Percentiles rank a stretch among this genome's conserved stretches.
Evolutionary conservation across 2,329 filamentous ascomycete species (phyloP).

Genomic region (Aspergillus clavatus): DNA sequence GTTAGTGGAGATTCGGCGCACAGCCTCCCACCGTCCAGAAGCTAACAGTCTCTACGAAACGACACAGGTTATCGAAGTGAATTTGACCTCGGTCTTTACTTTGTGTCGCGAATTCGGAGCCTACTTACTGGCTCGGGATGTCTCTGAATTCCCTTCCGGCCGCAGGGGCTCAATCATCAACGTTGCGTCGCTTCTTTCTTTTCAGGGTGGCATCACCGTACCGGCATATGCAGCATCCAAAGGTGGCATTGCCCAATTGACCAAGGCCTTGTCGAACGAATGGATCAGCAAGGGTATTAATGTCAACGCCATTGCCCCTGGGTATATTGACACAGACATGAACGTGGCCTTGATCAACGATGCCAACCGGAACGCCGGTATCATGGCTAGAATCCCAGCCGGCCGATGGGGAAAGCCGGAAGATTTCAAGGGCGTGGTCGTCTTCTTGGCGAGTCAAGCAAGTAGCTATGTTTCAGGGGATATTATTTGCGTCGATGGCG

Average conservation of each 20-base stretch:
- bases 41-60: background rate
- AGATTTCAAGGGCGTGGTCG: slow-evolving; percentile 78
- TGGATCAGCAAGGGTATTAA: slow-evolving; percentile 75
- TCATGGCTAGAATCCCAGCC: slow-evolving; percentile 75
- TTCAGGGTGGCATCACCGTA: slow-evolving; percentile 83
- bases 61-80: slow-evolving; percentile 72
- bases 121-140: slow-evolving; percentile 27
- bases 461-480: slow-evolving; percentile 79
- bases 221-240: slow-evolving; percentile 84
- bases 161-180: slow-evolving; percentile 62
- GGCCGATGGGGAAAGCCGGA: slow-evolving; percentile 78
- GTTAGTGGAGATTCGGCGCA: slow-evolving; percentile 30
- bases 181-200: slow-evolving; percentile 72
- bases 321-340: slow-evolving; percentile 94
- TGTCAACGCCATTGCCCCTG: slow-evolving; percentile 84
- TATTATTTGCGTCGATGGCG: slow-evolving; percentile 77
- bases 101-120: slow-evolving; percentile 35
- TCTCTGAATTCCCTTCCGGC: slow-evolving; percentile 39
- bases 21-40: background rate
- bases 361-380: slow-evolving; percentile 63
- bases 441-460: slow-evolving; percentile 72
- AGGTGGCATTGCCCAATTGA: slow-evolving; percentile 77
- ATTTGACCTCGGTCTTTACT: slow-evolving; percentile 71
- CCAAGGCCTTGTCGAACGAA: slow-evolving; percentile 80
- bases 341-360: slow-evolving; percentile 77